A percentile compares a stretch with the other conserved stretches of the same genome.
Evolutionary conservation across 140 eudicot species (phyloP).

Genomic region (Anethum foeniculum): DNA sequence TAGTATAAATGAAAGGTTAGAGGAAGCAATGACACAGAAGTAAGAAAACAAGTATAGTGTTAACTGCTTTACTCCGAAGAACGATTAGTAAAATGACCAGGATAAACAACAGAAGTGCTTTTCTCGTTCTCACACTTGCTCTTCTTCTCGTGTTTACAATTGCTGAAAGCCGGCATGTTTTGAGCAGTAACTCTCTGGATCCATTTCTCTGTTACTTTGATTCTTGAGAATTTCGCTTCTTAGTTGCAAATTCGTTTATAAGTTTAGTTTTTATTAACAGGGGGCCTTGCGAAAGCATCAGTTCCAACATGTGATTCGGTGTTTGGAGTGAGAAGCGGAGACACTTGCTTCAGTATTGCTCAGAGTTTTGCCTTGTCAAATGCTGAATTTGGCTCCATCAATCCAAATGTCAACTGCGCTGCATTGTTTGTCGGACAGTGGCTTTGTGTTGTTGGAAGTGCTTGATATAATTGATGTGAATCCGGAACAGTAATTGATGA

Average conservation of each 20-base stretch:
- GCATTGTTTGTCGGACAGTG: conserved; percentile 41
- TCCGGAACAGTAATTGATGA: background rate
- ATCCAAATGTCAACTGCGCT: conserved; percentile 40
- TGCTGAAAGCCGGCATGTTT: background rate
- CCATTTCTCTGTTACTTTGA: background rate
- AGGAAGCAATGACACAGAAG: background rate
- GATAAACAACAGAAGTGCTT: background rate
- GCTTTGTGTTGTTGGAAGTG: conserved; percentile 35
- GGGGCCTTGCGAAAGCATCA: background rate
- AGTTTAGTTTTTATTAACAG: background rate
- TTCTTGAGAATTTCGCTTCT: background rate
- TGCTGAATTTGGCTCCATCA: conserved; percentile 28
- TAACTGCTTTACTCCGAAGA: background rate
- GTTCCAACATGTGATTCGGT: conserved; percentile 23
- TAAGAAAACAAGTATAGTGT: background rate
- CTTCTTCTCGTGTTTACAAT: background rate
- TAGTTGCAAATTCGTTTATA: background rate
- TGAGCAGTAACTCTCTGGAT: background rate
- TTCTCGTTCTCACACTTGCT: background rate
- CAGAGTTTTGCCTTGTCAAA: conserved; percentile 17
- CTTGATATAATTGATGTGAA: background rate
- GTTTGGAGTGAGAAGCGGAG: conserved; percentile 30
- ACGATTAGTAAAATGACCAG: background rate
- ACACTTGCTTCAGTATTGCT: conserved; percentile 39
- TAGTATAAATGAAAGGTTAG: background rate